Base-by-base conservation (phyloP, 306 rosid species). In the Carpinus fangiana region DNA sequence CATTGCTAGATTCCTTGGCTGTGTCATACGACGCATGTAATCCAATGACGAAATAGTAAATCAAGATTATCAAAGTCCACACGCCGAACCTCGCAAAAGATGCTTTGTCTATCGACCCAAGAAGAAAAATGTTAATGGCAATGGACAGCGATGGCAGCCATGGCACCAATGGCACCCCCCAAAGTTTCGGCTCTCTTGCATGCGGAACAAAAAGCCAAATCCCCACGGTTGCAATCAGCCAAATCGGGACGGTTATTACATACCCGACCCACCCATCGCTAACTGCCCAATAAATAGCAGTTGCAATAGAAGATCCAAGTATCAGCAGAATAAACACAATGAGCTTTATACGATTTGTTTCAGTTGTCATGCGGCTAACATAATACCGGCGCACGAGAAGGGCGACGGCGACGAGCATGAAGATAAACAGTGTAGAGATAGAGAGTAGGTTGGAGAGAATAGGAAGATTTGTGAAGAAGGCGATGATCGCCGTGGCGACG, bases 101-200 rank as follows among this genome's bases (percentile, higher is more conserved):
- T 0, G 55, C 48, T 3, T 5, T 77, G 31, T 93, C 98, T 7
- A 93, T 87, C 1, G 98, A 93, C 46, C 98, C 98, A 18, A 93
- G 88, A 64, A 93, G 89, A 84, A 93, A 93, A 16, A 93, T 78
- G 80, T 93, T 93, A 3, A 93, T 84, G 52, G 88, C 89, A 45
- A 93, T 89, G 0, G 98, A 93, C 0, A 83, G 9, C 2, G 94
- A 89, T 23, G 98, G 98, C 36, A 93, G 38, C 93, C 89, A 93
- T 2, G 98, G 98, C 45, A 93, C 91, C 70, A 93, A 54, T 1
- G 98, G 98, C 16, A 88, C 93, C 0, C 96, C 98, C 98, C 98
- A 93, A 4, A 88, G 54, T 56, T 81, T 87, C 0, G 96, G 98
- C 23, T 70, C 57, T 82, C 79, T 91, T 3, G 93, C 98, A 48